Evolutionary conservation across 1,284 basidiomycete species (phyloP).

Genomic region (Phylloboletellus chloephorus): DNA sequence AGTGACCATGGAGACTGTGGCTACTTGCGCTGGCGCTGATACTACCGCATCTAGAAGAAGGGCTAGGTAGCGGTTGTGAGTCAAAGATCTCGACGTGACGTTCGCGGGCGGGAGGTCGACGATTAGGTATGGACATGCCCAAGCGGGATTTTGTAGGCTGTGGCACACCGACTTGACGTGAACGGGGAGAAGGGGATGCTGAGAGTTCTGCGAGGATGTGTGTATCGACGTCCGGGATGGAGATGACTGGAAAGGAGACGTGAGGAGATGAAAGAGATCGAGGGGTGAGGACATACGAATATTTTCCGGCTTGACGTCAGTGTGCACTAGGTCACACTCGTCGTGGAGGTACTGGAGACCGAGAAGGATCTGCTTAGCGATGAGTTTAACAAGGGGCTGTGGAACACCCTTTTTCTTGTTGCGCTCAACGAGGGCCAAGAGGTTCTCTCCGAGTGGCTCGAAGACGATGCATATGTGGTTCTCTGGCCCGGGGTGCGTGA

Average conservation of each 20-base stretch:
- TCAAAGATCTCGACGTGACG: slow-evolving; percentile 73
- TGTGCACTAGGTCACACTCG: slow-evolving; percentile 83
- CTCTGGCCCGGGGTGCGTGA: slow-evolving; percentile 60
- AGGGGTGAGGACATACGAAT: slow-evolving; percentile 46
- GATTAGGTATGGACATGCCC: slow-evolving; percentile 54
- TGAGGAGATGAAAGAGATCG: slow-evolving; percentile 21
- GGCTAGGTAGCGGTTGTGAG: slow-evolving; percentile 66
- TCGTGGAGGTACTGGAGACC: slow-evolving; percentile 90
- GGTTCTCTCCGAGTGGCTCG: slow-evolving; percentile 86
- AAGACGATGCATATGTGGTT: slow-evolving; percentile 89
- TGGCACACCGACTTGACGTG: slow-evolving; percentile 66
- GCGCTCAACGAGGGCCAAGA: slow-evolving; percentile 79
- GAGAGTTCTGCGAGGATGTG: slow-evolving; percentile 66
- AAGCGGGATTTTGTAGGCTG: slow-evolving; percentile 49
- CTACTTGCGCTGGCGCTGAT: slow-evolving; percentile 34
- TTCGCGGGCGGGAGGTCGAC: slow-evolving; percentile 40
- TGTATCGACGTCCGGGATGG: slow-evolving; percentile 67
- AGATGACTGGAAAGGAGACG: slow-evolving; percentile 49
- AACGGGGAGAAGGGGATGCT: slow-evolving; percentile 59
- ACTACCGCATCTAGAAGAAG: slow-evolving; percentile 46
- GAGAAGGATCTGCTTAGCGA: slow-evolving; percentile 78
- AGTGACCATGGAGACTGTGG: slow-evolving; percentile 25
- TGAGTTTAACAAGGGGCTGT: slow-evolving; percentile 73
- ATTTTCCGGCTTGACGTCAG: slow-evolving; percentile 91
- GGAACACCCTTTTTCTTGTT: slow-evolving; percentile 85